phyloP scores from a whole-genome alignment of 352 stramenopile species.

The Globisporangium abappressorium region DNA sequence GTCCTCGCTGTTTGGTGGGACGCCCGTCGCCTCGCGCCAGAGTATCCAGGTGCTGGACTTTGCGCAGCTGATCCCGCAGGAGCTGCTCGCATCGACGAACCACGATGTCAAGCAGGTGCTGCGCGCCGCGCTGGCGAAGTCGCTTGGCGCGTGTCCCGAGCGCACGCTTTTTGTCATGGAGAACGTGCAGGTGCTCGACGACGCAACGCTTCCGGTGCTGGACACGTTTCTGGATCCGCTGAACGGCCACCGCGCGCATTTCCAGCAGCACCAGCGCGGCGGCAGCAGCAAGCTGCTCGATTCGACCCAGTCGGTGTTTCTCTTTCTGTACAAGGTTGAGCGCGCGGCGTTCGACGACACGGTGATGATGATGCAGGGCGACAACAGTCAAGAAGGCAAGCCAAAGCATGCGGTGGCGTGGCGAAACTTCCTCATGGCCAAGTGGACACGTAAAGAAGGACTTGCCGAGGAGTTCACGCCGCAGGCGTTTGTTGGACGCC shows the following conservation, averaged over 20 bases:
- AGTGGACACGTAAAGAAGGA: slow-evolving; percentile 35
- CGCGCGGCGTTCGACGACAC: slow-evolving; percentile 1
- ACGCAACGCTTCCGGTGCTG: slow-evolving; percentile 45
- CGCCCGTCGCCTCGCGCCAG: background rate
- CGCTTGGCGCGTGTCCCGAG: slow-evolving; percentile 38
- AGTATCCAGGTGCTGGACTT: slow-evolving; percentile 26
- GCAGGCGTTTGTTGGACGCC: slow-evolving; percentile 56
- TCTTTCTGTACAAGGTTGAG: slow-evolving; percentile 53
- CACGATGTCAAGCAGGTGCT: slow-evolving; percentile 49
- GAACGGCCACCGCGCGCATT: slow-evolving; percentile 60
- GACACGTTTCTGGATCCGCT: slow-evolving; percentile 71
- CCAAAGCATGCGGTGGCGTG: slow-evolving; percentile 22
- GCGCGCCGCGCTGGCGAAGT: slow-evolving; percentile 29
- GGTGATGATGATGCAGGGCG: background rate
- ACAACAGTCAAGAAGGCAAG: background rate
- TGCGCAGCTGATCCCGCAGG: slow-evolving; percentile 20
- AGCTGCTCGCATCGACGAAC: slow-evolving; percentile 27
- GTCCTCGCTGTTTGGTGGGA: slow-evolving; percentile 10
- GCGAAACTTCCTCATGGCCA: slow-evolving; percentile 57
- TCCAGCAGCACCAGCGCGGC: slow-evolving; percentile 37
- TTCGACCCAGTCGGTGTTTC: slow-evolving; percentile 48
- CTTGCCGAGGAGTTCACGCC: slow-evolving; percentile 56
- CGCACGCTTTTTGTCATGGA: slow-evolving; percentile 55
- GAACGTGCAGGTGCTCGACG: slow-evolving; percentile 45
- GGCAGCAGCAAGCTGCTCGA: slow-evolving; percentile 38